A percentile compares a stretch with the other conserved stretches of the same genome.
Conservation (phyloP, 495 filamentous ascomycete genomes). For the Talaromyces nanjingensis region DNA sequence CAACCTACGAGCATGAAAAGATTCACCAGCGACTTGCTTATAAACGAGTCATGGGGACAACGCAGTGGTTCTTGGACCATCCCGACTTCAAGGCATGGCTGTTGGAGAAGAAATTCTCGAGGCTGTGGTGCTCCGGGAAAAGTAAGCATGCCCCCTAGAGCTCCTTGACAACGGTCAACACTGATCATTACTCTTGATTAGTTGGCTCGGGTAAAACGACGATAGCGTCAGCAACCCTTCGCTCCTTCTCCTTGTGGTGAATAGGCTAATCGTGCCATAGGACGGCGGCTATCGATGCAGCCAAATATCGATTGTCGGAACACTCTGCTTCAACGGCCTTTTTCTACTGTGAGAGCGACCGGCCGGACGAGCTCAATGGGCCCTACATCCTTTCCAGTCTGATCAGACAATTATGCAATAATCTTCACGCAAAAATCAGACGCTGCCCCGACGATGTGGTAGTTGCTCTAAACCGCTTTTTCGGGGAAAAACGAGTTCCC, state of each 20-base stretch:
- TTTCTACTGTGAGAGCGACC: not conserved
- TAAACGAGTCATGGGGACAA: not conserved
- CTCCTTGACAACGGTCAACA: not conserved
- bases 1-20: not conserved
- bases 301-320: not conserved
- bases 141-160: not conserved
- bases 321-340: not conserved
- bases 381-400: not conserved
- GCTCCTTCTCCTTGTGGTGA: not conserved
- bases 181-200: not conserved
- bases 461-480: not conserved
- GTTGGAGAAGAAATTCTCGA: not conserved
- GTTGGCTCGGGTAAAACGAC: not conserved
- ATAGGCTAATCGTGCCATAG: not conserved
- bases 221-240: not conserved
- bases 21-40: not conserved
- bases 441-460: not conserved
- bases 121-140: not conserved
- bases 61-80: not conserved
- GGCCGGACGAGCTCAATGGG: not conserved
- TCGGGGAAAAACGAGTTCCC: not conserved
- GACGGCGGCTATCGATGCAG: not conserved
- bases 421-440: not conserved
- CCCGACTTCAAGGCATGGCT: not conserved
- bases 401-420: not conserved